A percentile compares a stretch with the other conserved stretches of the same genome.
Evolutionary conservation across 2,329 filamentous ascomycete species (phyloP).

Genomic region (Fusarium mundagurra): DNA sequence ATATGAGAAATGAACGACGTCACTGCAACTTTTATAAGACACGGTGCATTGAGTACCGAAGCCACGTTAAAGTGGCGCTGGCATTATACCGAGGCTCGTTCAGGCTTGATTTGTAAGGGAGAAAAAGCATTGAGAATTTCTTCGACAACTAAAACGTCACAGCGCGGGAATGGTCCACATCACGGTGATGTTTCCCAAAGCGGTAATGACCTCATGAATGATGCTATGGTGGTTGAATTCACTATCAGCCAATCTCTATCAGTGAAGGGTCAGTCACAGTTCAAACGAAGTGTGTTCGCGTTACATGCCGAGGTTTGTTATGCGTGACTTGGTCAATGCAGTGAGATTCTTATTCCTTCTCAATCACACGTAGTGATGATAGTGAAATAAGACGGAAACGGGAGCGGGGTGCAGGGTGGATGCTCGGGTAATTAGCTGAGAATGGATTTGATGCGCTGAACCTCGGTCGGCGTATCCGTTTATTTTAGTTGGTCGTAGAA

Average conservation of each 20-base stretch:
- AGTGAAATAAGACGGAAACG: neutral
- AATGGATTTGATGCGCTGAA: neutral
- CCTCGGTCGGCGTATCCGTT: constrained; percentile 23
- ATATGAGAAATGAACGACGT: constrained; percentile 10
- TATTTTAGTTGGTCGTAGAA: constrained; percentile 11
- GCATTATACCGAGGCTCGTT: constrained; percentile 12
- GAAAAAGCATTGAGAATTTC: constrained; percentile 9
- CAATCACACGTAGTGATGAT: neutral
- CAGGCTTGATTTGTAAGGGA: constrained; percentile 25
- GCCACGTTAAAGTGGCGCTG: constrained; percentile 16
- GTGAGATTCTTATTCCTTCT: neutral
- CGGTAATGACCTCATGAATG: constrained; percentile 22
- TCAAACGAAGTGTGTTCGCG: neutral
- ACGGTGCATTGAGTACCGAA: neutral
- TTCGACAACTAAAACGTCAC: constrained; percentile 23
- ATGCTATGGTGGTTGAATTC: neutral
- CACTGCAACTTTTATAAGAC: constrained; percentile 18
- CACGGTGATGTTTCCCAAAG: constrained; percentile 32
- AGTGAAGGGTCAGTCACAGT: neutral
- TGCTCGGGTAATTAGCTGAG: constrained; percentile 4
- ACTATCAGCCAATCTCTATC: neutral
- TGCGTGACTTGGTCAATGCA: neutral
- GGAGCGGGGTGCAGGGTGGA: neutral
- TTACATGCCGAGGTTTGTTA: neutral
- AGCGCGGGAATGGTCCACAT: constrained; percentile 15